phyloP scores from a whole-genome alignment of 805 yeast genomes.

The Candida germanica region DNA sequence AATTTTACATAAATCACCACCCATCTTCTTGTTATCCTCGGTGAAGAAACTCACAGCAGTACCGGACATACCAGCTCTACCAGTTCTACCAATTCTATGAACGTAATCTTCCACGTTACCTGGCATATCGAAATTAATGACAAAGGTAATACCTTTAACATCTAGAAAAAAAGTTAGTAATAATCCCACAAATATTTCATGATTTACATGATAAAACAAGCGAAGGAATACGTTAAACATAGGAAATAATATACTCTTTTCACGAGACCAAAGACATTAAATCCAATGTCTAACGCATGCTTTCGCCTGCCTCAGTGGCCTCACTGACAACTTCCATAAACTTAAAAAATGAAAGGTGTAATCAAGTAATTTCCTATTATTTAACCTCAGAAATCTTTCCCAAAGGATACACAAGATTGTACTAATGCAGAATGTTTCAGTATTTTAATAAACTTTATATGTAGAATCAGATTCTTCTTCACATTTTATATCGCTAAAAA shows the following conservation, averaged over 20 bases:
- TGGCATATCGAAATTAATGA: slow-evolving; percentile 96
- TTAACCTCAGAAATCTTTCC: not conserved
- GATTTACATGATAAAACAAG: slow-evolving; percentile 5
- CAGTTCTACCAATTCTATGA: slow-evolving; percentile 98
- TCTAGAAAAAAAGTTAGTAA: slow-evolving; percentile 47
- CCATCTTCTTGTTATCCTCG: slow-evolving; percentile 79
- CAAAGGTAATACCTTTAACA: slow-evolving; percentile 95
- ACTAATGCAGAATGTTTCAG: not conserved
- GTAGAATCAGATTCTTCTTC: not conserved
- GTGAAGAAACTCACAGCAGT: slow-evolving; percentile 95
- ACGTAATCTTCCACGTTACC: slow-evolving; percentile 98
- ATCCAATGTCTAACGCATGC: slow-evolving; percentile 6
- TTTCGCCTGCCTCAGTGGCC: slow-evolving; percentile 11
- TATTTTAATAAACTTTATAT: too few species aligned
- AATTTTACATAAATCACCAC: slow-evolving; percentile 84
- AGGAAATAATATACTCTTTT: too few species aligned
- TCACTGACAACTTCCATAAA: slow-evolving; percentile 5
- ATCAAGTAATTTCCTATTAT: not conserved
- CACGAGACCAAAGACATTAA: not conserved
- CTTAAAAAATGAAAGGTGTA: not conserved
- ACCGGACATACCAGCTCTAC: slow-evolving; percentile 97
- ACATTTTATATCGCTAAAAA: not conserved
- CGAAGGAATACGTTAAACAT: slow-evolving; percentile 4
- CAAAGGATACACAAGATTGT: not conserved
- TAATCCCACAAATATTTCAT: too few species aligned